Percentiles rank a stretch among this genome's conserved stretches.
phyloP scores from a whole-genome alignment of 768 basidiomycete species.

The Boletus subcaerulescens region DNA sequence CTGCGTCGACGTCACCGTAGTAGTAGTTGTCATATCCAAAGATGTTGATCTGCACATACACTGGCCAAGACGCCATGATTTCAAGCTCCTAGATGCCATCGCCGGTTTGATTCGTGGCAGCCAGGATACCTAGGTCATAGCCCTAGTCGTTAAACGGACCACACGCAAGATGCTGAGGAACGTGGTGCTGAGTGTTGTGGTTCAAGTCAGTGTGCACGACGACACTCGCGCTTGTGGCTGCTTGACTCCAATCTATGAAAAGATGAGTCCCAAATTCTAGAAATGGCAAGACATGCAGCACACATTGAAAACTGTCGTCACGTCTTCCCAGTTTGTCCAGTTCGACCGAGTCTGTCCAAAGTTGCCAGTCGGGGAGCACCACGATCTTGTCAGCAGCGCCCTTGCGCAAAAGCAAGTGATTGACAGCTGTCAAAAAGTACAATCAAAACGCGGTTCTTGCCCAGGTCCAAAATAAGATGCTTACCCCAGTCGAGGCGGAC shows the following conservation, averaged over 20 bases:
- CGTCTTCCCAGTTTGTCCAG: conserved; percentile 79
- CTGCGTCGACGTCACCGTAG: conserved; percentile 86
- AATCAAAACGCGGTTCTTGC: conserved; percentile 2
- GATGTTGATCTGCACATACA: conserved; percentile 86
- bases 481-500: conserved; percentile 54
- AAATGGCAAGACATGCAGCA: conserved; percentile 22
- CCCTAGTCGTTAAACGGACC: conserved; percentile 94
- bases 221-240: conserved; percentile 56
- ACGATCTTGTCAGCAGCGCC: conserved; percentile 72
- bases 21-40: conserved; percentile 90
- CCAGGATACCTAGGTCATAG: conserved; percentile 76
- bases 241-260: conserved; percentile 70
- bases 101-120: conserved; percentile 60
- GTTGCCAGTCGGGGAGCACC: conserved; percentile 85
- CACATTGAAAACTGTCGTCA: conserved; percentile 80
- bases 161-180: conserved; percentile 83
- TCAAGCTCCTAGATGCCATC: conserved; percentile 81
- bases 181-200: conserved; percentile 62
- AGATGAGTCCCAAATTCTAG: not conserved
- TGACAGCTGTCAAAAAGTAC: conserved; percentile 43
- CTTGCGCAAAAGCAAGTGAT: conserved; percentile 81
- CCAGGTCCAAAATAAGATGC: conserved; percentile 17
- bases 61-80: conserved; percentile 89
- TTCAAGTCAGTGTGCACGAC: conserved; percentile 77
- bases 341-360: conserved; percentile 82